Evolutionary conservation across 345 rosid genomes (phyloP), one percentile per base, ranked within the genome.

Genomic region (Raphanus sativus): DNA sequence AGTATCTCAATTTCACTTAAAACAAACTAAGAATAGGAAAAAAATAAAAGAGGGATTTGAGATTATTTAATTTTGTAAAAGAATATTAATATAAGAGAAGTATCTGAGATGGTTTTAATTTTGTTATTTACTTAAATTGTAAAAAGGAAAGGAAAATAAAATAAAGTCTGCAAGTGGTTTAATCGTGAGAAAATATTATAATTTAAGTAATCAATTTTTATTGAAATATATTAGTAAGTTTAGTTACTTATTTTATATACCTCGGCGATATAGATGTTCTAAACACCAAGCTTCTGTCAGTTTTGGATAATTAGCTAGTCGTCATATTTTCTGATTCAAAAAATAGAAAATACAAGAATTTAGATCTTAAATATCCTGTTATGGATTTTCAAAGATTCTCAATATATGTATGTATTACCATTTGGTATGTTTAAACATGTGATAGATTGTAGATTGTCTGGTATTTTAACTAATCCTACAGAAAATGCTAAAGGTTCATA

Each of bases 401-500:
- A 65, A 21, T 54, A 68, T 29, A 34, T 63, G 24, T 17, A 5
- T 50, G 34, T n/a, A 65, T 26, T 45, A 69, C n/a, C 21, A 69
- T 69, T 62, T 52, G 30, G 58, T 63, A 48, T 77, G 56, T 67
- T 48, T 50, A 50, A 50, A 74, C 65, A 73, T 68, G 74, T 74
- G 66, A 73, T 6, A 60, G 60, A 73, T 61, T 73, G 21, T 61
- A 36, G 65, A 73, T 67, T 61, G 38, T 73, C 69, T 60, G 33
- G 63, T 52, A 29, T 73, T 21, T 71, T 67, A 78, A 61, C 78
- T 79, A 79, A 79, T 73, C 65, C 69, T 38, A 73, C 65, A 79
- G 59, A 54, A 73, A 79, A 79, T 78, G 82, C 24, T 73, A 73
- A 79, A 73, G 78, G 21, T 67, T 73, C 70, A 26, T 60, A 71